Evolutionary conservation across 345 rosid species (phyloP).

Genomic region (Dimocarpus longan): DNA sequence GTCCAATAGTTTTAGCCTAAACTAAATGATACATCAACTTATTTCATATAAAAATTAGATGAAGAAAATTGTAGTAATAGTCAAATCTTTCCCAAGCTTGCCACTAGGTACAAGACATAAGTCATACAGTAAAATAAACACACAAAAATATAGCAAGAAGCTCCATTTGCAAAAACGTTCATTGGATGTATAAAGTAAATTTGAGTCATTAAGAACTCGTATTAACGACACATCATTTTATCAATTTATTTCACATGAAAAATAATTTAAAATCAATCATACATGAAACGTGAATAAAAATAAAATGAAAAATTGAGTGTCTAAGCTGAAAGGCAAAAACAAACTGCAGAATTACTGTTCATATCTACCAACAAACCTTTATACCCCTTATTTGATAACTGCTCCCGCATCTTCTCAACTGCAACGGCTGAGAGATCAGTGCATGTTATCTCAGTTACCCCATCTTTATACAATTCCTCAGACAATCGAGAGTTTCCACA

Average conservation of each 20-base stretch:
- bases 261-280: neutral
- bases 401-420: slow-evolving; percentile 72
- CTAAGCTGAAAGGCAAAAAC: neutral
- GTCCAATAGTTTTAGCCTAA: neutral
- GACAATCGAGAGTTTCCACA: slow-evolving; percentile 89
- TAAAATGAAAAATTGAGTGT: neutral
- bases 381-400: slow-evolving; percentile 63
- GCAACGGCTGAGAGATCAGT: slow-evolving; percentile 82
- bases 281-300: neutral
- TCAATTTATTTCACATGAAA: neutral
- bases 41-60: no score
- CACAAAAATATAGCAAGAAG: neutral
- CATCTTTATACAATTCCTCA: slow-evolving; percentile 75
- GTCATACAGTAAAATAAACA: neutral
- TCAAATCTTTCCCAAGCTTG: neutral
- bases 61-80: neutral
- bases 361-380: slow-evolving; percentile 47
- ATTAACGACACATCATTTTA: neutral
- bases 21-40: neutral
- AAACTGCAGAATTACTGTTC: neutral
- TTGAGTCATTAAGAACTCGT: neutral
- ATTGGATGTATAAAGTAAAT: neutral
- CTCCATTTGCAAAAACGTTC: no score
- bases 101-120: neutral
- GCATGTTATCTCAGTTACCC: slow-evolving; percentile 76